Evolutionary conservation across 257 asterid genomes (phyloP).

Genomic region (Coffea eugenioides): DNA sequence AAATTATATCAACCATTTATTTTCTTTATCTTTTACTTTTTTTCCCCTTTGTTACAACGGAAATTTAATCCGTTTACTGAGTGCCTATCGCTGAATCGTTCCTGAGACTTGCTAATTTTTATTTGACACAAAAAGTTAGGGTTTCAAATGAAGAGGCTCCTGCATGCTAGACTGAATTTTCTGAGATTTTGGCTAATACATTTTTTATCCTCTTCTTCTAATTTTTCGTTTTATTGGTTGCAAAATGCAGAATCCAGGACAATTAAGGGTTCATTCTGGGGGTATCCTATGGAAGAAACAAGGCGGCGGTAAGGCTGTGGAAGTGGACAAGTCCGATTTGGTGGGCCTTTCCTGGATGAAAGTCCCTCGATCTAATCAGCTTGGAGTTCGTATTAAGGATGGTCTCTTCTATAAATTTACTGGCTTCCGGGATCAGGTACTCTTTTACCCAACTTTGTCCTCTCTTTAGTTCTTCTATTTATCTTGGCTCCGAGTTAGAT

Average conservation of each 20-base stretch:
- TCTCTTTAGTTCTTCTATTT: background rate
- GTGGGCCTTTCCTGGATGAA: slow-evolving; percentile 88
- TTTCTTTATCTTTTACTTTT: background rate
- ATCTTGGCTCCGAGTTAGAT: background rate
- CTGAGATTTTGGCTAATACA: background rate
- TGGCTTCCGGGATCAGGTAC: slow-evolving; percentile 93
- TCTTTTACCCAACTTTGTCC: background rate
- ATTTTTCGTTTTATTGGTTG: background rate
- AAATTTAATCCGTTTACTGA: background rate
- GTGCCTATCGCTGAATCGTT: background rate
- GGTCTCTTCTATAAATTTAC: slow-evolving; percentile 86
- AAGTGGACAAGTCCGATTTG: slow-evolving; percentile 78
- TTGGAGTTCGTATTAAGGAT: slow-evolving; percentile 83
- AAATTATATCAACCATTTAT: background rate
- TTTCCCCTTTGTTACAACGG: background rate
- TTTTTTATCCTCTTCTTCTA: background rate
- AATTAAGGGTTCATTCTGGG: slow-evolving; percentile 72
- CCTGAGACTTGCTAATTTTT: background rate
- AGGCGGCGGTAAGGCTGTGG: slow-evolving; percentile 93
- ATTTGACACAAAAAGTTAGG: background rate
- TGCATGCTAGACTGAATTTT: background rate
- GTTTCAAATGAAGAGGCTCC: too few species aligned
- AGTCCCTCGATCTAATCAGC: slow-evolving; percentile 87
- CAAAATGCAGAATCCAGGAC: slow-evolving; percentile 78
- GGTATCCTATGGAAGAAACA: slow-evolving; percentile 94